Conservation (phyloP, 1,284 basidiomycete genomes). For the Hemileia vastatrix region DNA sequence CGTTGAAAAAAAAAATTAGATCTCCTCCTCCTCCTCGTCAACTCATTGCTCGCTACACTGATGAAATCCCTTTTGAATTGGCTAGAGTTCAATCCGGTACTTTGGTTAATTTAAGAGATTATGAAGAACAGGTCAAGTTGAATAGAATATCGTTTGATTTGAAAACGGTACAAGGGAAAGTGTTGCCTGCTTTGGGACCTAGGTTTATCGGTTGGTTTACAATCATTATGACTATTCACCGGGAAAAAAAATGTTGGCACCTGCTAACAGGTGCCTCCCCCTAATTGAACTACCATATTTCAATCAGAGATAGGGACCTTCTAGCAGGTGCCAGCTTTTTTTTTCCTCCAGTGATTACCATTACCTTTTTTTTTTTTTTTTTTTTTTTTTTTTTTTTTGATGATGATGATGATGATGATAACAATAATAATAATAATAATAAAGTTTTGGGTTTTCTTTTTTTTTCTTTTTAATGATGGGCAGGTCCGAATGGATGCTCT, state of each 20-base stretch:
- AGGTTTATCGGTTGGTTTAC: constrained; percentile 9
- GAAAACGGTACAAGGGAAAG: constrained; percentile 16
- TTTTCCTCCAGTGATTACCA: background rate
- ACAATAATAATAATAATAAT: background rate
- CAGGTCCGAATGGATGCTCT: constrained; percentile 23
- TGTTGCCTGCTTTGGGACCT: constrained; percentile 5
- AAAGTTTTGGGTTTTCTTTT: background rate
- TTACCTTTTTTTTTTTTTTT: no score
- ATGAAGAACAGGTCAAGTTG: constrained; percentile 17
- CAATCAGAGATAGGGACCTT: no score
- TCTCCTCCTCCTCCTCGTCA: no score
- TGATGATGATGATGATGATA: background rate
- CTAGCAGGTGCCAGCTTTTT: no score
- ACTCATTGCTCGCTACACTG: constrained; percentile 8
- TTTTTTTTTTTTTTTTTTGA: background rate
- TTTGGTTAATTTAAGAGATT: constrained; percentile 16
- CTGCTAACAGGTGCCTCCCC: no score
- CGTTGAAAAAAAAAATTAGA: no score
- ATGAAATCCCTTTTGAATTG: constrained; percentile 10
- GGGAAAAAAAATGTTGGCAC: no score
- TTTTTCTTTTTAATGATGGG: no score
- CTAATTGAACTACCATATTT: no score
- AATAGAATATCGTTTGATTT: constrained; percentile 19
- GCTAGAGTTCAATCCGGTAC: constrained; percentile 19
- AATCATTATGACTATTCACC: no score